Conservation (phyloP, 768 basidiomycete genomes). For the Podaxis pistillaris region DNA sequence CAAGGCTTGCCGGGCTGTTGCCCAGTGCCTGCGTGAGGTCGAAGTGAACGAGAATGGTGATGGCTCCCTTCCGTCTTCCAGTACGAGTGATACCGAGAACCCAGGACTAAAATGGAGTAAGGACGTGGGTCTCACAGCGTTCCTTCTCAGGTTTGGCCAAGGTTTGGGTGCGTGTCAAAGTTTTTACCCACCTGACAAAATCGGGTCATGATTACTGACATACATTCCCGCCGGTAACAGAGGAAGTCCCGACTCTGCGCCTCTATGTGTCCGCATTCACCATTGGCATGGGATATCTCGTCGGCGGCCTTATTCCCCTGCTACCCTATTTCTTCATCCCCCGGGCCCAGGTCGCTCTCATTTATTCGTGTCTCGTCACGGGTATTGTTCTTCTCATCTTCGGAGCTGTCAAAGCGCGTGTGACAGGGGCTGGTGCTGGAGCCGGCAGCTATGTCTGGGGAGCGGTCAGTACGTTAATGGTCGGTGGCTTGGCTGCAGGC, state of each 20-base stretch:
- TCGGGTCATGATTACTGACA: not conserved
- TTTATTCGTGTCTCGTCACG: constrained; percentile 79
- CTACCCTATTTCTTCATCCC: constrained; percentile 90
- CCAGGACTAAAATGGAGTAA: constrained; percentile 63
- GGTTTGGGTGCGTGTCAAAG: constrained; percentile 61
- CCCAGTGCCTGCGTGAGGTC: constrained; percentile 66
- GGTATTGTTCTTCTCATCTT: constrained; percentile 86
- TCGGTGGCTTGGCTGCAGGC: constrained; percentile 88
- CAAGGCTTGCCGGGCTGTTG: constrained; percentile 73
- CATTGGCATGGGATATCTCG: constrained; percentile 90
- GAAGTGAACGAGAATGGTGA: constrained; percentile 45
- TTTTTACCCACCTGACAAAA: not conserved
- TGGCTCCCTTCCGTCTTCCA: constrained; percentile 15
- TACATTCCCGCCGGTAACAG: constrained; percentile 32
- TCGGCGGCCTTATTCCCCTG: constrained; percentile 92
- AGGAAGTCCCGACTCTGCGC: constrained; percentile 84
- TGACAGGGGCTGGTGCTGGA: constrained; percentile 77
- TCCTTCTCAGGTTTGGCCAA: constrained; percentile 95
- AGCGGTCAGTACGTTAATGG: constrained; percentile 80
- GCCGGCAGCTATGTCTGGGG: constrained; percentile 79
- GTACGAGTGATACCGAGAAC: constrained; percentile 52
- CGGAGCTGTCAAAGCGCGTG: constrained; percentile 85
- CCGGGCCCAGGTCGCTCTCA: constrained; percentile 61
- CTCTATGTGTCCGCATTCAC: constrained; percentile 92
- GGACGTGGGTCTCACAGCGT: constrained; percentile 86